phyloP scores from a whole-genome alignment of 169 alveolate species.

The Plasmodium ovale region DNA sequence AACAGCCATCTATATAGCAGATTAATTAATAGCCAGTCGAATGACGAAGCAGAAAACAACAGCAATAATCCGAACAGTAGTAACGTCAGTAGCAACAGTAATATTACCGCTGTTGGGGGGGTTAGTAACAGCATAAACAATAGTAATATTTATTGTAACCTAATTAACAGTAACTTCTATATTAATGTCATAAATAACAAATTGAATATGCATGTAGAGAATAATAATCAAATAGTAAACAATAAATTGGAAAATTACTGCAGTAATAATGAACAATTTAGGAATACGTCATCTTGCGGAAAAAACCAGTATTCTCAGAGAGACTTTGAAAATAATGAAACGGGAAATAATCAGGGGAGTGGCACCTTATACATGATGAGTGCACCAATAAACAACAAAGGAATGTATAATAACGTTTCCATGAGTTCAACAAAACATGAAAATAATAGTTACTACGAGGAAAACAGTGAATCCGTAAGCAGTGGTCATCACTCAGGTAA shows the following conservation, averaged over 20 bases:
- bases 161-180: conserved; percentile 23
- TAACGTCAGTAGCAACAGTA: too few relatives aligned
- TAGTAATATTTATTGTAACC: conserved; percentile 2
- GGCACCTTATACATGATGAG: neutral
- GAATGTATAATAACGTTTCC: neutral
- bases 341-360: neutral
- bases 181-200: neutral
- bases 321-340: neutral
- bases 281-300: neutral
- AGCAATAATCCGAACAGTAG: too few relatives aligned
- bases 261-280: neutral
- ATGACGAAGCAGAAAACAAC: too few relatives aligned
- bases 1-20: conserved; percentile 17
- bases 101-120: too few relatives aligned
- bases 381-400: neutral
- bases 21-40: conserved; percentile 15
- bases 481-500: too few relatives aligned
- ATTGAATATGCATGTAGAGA: conserved; percentile 1
- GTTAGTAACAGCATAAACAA: too few relatives aligned
- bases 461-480: neutral
- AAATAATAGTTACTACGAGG: neutral
- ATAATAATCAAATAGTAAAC: neutral
- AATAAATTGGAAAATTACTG: neutral
- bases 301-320: neutral
- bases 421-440: neutral